Evolutionary conservation across 345 rosid genomes (phyloP), one percentile per base, ranked within the genome.

Genomic region (Eucalyptus pauciflora): DNA sequence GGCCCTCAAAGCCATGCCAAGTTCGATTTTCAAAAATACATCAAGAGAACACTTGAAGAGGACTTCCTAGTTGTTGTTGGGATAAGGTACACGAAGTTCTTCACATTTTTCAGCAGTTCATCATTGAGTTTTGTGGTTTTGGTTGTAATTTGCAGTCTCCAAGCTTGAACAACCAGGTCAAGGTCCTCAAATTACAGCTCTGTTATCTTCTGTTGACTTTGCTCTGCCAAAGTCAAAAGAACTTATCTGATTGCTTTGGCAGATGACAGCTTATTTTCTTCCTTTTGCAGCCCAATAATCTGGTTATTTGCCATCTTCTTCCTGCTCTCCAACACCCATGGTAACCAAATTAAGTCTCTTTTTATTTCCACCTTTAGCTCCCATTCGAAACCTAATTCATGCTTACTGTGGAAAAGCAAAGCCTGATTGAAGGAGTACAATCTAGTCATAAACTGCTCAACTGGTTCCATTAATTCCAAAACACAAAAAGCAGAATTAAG

Each of bases 21-120:
- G 52, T 94, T 93, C 89, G 64, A 94, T 83, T 94, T 93, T 88
- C 94, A 94, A 52, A 89, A 90, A 27, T 92, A 91, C 92, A 92
- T 93, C 20, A 87, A 93, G 10, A 56, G 94, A 93, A 90, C 94
- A 49, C 71, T 94, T 62, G 92, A 94, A 56, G 91, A 94, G 88
- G 95, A 94, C 88, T 92, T 91, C 88, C 89, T 90, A 89, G 91
- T 60, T 13, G 92, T 91, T 24, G 91, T 90, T 45, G 90, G 94
- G 85, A 90, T 92, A 86, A 90, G 93, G 94, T 91, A 89, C 91
- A 93, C 89, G 87, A 46, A 50, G 13, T 56, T 76, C 54, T 29
- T 58, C 43, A 16, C 33, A 20, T 83, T 85, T 62, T 88, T 37
- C 49, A 27, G 45, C 88, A 29, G 31, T 87, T 58, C 50, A 56